Conservation (phyloP, 257 asterid genomes). For the Eucommia ulmoides region DNA sequence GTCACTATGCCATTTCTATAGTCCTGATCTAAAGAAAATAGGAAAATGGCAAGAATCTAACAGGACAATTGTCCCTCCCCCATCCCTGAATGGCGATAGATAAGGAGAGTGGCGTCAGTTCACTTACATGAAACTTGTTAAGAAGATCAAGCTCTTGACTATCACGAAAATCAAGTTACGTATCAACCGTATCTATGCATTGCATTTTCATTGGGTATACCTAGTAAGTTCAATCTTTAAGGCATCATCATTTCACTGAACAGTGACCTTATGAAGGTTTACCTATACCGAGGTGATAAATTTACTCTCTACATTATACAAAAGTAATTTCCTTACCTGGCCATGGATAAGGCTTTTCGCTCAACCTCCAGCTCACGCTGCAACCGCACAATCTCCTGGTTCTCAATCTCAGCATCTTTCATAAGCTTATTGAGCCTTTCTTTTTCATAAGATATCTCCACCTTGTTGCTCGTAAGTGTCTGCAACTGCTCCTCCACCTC, state of each 20-base stretch:
- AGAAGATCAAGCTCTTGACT: too few species aligned
- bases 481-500: constrained; percentile 86
- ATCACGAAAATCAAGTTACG: too few species aligned
- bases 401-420: constrained; percentile 67
- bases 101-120: too few species aligned
- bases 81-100: too few species aligned
- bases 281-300: neutral
- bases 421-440: constrained; percentile 79
- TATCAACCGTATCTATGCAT: too few species aligned
- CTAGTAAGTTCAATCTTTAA: neutral
- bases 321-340: constrained; percentile 38
- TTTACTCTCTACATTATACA: neutral
- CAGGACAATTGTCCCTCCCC: too few species aligned
- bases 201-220: neutral
- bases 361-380: constrained; percentile 96
- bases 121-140: too few species aligned
- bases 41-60: too few species aligned
- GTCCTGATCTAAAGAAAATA: too few species aligned
- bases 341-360: constrained; percentile 89
- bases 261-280: neutral
- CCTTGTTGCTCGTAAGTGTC: constrained; percentile 47
- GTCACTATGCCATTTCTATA: too few species aligned
- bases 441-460: constrained; percentile 77
- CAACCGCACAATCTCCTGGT: constrained; percentile 65
- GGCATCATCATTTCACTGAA: neutral